Base-by-base conservation (phyloP, 2,329 filamentous ascomycete genomes). In the Fusarium sp. region DNA sequence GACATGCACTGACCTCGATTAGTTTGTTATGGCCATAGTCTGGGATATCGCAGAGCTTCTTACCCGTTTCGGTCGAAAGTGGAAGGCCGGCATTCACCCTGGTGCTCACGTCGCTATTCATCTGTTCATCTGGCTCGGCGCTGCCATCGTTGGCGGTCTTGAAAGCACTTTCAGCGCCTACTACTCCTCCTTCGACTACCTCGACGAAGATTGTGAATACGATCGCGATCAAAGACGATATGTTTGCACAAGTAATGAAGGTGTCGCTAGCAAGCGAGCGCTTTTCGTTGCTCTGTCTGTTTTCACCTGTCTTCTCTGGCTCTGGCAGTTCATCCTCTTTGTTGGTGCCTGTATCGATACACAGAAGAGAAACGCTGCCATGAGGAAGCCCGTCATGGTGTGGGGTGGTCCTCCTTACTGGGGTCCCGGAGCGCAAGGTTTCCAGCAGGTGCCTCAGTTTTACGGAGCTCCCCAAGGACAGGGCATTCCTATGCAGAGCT, bases 71-170 rank as follows among this genome's bases (percentile, higher is more conserved):
- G 57, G 74, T 16, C 79, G 79, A 37, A 76, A 74, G 8, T 75
- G 71, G 49, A 72, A 76, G 26, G 66, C 66, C 5, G 79, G 80
- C 37, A 80, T 84, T 20, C 80, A 82, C 53, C 82, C 83, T 1
- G 82, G 81, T 28, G 79, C 78, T 9, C 81, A 84, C 46, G 80
- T 84, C 34, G 80, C 72, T 53, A 40, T 82, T 15, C 80, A 79
- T 33, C 80, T 84, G 4, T 50, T 83, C 62, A 73, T 84, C 56
- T 83, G 80, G 78, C 65, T 84, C 8, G 58, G 72, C 23, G 72
- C 76, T n/a, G 45, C 72, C 37, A 30, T 75, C 13, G 59, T 76
- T 4, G 74, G 75, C 34, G 73, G 66, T 45, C 42, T 77, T 26
- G 62, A 76, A 44, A 53, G 62, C 23, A 60, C 72, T 18, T 58